Percentiles rank a stretch among this genome's conserved stretches.
Evolutionary conservation across 176 grass and related monocot genomes (phyloP).

Genomic region (Puya raimondii): DNA sequence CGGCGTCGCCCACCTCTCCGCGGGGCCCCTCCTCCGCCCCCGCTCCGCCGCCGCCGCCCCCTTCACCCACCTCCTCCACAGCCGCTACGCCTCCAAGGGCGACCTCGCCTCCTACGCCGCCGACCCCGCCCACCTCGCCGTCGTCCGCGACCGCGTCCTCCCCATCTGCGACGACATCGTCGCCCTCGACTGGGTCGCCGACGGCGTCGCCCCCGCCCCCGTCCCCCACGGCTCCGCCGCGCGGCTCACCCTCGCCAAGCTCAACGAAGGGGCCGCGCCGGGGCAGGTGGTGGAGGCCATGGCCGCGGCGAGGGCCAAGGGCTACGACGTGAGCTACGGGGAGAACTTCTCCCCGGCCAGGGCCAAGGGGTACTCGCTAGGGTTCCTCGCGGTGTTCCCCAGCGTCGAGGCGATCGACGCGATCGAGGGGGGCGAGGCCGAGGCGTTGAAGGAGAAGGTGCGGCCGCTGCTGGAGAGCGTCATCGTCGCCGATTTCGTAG

Average conservation of each 20-base stretch:
- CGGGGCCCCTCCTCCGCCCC: conserved; percentile 54
- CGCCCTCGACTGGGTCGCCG: conserved; percentile 68
- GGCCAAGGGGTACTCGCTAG: conserved; percentile 81
- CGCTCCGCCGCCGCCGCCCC: conserved; percentile 58
- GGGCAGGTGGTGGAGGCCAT: conserved; percentile 32
- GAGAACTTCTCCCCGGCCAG: conserved; percentile 82
- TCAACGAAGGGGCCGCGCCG: conserved; percentile 36
- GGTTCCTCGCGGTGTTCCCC: conserved; percentile 61
- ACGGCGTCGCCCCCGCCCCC: conserved; percentile 20
- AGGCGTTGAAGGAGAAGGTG: conserved; percentile 51
- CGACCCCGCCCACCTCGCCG: conserved; percentile 68
- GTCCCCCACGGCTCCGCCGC: conserved; percentile 36
- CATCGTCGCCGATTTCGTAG: conserved; percentile 67
- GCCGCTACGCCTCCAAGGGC: conserved; percentile 64
- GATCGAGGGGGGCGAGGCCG: conserved; percentile 45
- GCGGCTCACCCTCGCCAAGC: conserved; percentile 62
- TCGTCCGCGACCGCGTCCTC: conserved; percentile 47
- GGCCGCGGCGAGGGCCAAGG: conserved; percentile 23
- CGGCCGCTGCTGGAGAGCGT: conserved; percentile 59
- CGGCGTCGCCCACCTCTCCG: conserved; percentile 56
- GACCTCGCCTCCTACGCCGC: conserved; percentile 57
- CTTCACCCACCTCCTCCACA: conserved; percentile 77
- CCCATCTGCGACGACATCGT: conserved; percentile 66
- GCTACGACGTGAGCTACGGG: conserved; percentile 51
- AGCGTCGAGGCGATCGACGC: conserved; percentile 55